phyloP scores from a whole-genome alignment of 495 filamentous ascomycete species.

The Aspergillus campestris region DNA sequence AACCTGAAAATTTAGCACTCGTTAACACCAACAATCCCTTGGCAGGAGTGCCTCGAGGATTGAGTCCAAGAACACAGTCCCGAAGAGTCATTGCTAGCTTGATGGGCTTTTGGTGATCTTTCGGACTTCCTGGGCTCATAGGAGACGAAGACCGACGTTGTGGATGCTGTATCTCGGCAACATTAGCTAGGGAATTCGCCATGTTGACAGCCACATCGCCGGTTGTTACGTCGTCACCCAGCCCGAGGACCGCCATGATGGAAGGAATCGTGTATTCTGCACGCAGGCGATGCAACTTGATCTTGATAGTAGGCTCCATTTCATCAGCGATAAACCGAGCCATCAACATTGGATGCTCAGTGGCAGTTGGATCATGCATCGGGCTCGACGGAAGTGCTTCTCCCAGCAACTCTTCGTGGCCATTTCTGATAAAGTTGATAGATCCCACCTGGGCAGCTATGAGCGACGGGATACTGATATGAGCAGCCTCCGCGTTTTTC shows the following conservation, averaged over 20 bases:
- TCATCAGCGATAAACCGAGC: slow-evolving; percentile 85
- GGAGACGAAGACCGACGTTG: slow-evolving; percentile 13
- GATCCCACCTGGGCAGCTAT: slow-evolving; percentile 62
- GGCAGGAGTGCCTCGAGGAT: slow-evolving; percentile 65
- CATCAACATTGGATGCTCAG: slow-evolving; percentile 55
- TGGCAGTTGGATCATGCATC: slow-evolving; percentile 9
- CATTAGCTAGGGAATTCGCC: slow-evolving; percentile 67
- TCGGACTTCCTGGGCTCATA: slow-evolving; percentile 6
- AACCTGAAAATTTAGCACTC: slow-evolving; percentile 57
- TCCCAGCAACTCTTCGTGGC: slow-evolving; percentile 59
- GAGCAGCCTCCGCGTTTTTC: slow-evolving; percentile 60
- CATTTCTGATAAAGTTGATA: slow-evolving; percentile 53
- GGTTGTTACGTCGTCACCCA: slow-evolving; percentile 56
- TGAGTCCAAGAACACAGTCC: slow-evolving; percentile 78
- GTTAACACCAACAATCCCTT: slow-evolving; percentile 73
- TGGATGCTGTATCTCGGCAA: slow-evolving; percentile 48
- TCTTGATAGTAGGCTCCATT: slow-evolving; percentile 79
- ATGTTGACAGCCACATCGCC: slow-evolving; percentile 70
- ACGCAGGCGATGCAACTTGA: slow-evolving; percentile 74
- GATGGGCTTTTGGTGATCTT: slow-evolving; percentile 37
- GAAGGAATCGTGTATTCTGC: slow-evolving; percentile 80
- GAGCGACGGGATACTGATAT: slow-evolving; percentile 78
- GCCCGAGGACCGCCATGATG: slow-evolving; percentile 66
- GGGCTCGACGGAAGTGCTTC: slow-evolving; percentile 29
- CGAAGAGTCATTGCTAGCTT: slow-evolving; percentile 65